A percentile compares a stretch with the other conserved stretches of the same genome.
Conservation (phyloP, 305 asterid genomes). For the Fraxinus angustifolia region DNA sequence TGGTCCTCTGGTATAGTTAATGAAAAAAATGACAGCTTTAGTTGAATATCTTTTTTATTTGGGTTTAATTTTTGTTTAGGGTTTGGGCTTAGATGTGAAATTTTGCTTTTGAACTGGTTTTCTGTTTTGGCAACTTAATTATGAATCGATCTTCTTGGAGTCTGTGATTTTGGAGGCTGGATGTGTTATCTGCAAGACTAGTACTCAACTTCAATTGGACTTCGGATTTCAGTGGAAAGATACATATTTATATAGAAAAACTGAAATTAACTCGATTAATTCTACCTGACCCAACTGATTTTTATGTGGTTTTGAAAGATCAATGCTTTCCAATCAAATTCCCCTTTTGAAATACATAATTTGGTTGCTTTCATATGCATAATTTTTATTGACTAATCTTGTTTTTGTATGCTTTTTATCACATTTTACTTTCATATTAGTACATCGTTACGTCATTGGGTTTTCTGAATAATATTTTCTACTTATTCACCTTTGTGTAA, state of each 20-base stretch:
- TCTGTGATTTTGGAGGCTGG: background rate
- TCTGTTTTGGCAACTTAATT: background rate
- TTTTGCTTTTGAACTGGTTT: background rate
- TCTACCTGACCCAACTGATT: background rate
- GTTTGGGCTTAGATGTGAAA: background rate
- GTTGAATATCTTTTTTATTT: background rate
- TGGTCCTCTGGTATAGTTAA: background rate
- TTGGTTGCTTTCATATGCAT: background rate
- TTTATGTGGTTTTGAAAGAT: background rate
- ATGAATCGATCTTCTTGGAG: background rate
- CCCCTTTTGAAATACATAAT: background rate
- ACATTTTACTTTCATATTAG: background rate
- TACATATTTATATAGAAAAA: background rate
- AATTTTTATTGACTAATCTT: background rate
- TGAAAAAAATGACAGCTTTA: background rate
- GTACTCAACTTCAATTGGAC: background rate
- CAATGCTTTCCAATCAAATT: background rate
- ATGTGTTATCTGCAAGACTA: background rate
- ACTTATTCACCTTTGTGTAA: background rate
- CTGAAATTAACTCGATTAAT: background rate
- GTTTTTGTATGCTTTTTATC: background rate
- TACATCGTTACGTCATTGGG: background rate
- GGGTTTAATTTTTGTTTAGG: background rate
- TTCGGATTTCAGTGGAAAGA: background rate
- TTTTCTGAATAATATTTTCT: background rate